These are phyloP conservation scores for Trametes meyenii DNA, from an alignment of 768 basidiomycete genomes.

Conservation along the genomic window DNA sequence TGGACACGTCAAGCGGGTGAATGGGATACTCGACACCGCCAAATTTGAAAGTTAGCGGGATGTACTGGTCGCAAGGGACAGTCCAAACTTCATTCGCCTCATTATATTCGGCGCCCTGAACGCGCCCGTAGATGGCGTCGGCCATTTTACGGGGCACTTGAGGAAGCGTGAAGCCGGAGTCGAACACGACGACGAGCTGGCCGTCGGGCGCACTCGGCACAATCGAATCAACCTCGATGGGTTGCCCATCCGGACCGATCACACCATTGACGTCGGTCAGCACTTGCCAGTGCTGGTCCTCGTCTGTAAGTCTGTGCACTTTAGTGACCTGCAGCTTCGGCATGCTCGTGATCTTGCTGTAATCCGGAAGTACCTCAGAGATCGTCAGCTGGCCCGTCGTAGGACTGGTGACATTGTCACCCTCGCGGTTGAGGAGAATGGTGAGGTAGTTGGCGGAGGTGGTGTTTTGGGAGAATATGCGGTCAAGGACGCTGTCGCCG, in stretches of 20 bases:
- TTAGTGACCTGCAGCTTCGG: slow-evolving; percentile 68
- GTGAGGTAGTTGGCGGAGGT: slow-evolving; percentile 67
- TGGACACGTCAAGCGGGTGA: slow-evolving; percentile 72
- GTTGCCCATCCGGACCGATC: slow-evolving; percentile 74
- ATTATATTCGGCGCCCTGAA: slow-evolving; percentile 72
- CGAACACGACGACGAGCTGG: slow-evolving; percentile 71
- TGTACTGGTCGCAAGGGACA: slow-evolving; percentile 71
- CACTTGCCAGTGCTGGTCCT: slow-evolving; percentile 84
- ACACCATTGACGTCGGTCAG: slow-evolving; percentile 69
- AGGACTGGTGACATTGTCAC: slow-evolving; percentile 49
- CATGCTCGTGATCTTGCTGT: slow-evolving; percentile 60
- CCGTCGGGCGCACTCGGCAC: slow-evolving; percentile 67
- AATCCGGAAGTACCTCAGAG: slow-evolving; percentile 63
- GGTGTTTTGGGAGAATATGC: slow-evolving; percentile 63
- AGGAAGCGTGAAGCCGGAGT: slow-evolving; percentile 71
- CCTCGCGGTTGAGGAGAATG: slow-evolving; percentile 62
- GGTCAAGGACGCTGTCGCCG: slow-evolving; percentile 63
- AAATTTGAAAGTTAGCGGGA: slow-evolving; percentile 73
- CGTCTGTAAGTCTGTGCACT: slow-evolving; percentile 59
- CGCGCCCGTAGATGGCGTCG: slow-evolving; percentile 80
- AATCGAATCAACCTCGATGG: slow-evolving; percentile 63
- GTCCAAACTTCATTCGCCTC: slow-evolving; percentile 61
- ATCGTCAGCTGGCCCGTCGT: slow-evolving; percentile 71
- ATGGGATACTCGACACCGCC: slow-evolving; percentile 70
- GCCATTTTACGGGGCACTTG: slow-evolving; percentile 76